phyloP scores from a whole-genome alignment of 2,329 filamentous ascomycete species.

The Cryphonectria japonica region DNA sequence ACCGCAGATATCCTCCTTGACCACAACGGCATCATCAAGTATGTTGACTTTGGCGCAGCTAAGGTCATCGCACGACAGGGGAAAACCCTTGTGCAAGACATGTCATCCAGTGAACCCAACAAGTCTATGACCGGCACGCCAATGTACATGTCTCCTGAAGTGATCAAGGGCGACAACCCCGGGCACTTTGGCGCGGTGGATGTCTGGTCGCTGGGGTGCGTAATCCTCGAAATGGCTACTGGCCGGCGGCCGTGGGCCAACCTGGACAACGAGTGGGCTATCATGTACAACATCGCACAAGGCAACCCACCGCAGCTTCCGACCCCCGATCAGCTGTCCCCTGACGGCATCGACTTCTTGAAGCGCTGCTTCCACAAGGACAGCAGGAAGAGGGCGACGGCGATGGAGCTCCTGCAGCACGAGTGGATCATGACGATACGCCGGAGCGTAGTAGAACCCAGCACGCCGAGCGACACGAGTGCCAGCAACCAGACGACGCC shows the following conservation, averaged over 20 bases:
- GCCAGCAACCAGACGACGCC: conserved; percentile 47
- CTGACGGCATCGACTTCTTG: conserved; percentile 85
- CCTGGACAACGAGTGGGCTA: conserved; percentile 98
- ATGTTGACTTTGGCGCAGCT: conserved; percentile 96
- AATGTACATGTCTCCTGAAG: conserved; percentile 99
- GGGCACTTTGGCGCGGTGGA: conserved; percentile 87
- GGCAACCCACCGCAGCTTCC: conserved; percentile 91
- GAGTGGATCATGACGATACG: conserved; percentile 80
- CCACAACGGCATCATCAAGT: conserved; percentile 98
- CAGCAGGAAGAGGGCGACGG: conserved; percentile 76
- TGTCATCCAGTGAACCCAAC: conserved; percentile 68
- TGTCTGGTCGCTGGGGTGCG: conserved; percentile 95
- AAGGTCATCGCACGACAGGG: conserved; percentile 96
- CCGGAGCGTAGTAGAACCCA: conserved; percentile 66
- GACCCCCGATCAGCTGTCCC: conserved; percentile 78
- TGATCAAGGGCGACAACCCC: conserved; percentile 86
- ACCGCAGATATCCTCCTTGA: conserved; percentile 84
- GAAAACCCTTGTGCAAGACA: conserved; percentile 75
- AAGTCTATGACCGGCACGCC: conserved; percentile 96
- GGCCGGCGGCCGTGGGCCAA: conserved; percentile 92
- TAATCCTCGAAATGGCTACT: conserved; percentile 97
- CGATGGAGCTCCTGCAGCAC: conserved; percentile 88
- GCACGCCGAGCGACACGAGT: conserved; percentile 63
- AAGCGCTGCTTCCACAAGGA: conserved; percentile 85
- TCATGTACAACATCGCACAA: conserved; percentile 99